Evolutionary conservation across 345 rosid genomes (phyloP).

Genomic region (Noccaea caerulescens): DNA sequence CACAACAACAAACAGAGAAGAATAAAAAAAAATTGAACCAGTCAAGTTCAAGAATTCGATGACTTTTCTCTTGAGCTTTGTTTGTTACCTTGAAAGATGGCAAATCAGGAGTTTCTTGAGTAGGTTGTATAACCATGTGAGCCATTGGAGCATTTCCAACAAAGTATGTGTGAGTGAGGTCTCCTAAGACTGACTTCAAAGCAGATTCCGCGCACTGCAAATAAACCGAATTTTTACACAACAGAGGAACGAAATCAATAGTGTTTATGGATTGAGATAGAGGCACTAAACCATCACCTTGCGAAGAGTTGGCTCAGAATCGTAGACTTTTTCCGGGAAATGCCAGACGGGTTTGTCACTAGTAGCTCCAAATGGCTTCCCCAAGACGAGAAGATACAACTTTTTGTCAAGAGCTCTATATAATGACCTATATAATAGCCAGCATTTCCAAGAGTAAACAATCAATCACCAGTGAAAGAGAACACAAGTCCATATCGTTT

Average conservation of each 20-base stretch:
- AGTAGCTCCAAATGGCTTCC: slow-evolving; percentile 63
- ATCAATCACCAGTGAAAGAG: not conserved
- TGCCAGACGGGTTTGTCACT: slow-evolving; percentile 78
- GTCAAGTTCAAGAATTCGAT: not conserved
- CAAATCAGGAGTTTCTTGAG: slow-evolving; percentile 48
- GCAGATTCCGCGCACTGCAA: slow-evolving; percentile 94
- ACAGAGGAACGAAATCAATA: not conserved
- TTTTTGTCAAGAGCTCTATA: slow-evolving; percentile 89
- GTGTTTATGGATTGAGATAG: slow-evolving; percentile 10
- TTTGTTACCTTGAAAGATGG: slow-evolving; percentile 65
- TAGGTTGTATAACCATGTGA: slow-evolving; percentile 63
- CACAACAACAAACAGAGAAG: slow-evolving; percentile 9
- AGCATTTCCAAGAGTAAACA: slow-evolving; percentile 2
- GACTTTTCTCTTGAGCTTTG: not conserved
- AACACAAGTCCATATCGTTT: not conserved
- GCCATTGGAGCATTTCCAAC: slow-evolving; percentile 99
- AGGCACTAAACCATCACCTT: slow-evolving; percentile 36
- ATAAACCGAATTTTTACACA: slow-evolving; percentile 5
- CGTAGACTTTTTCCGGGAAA: slow-evolving; percentile 87
- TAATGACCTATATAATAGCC: slow-evolving; percentile 49
- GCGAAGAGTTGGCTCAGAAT: slow-evolving; percentile 88
- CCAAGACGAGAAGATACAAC: slow-evolving; percentile 78
- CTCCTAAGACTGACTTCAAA: slow-evolving; percentile 70
- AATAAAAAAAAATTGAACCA: not conserved
- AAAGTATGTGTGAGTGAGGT: slow-evolving; percentile 83